Conservation (phyloP, 2,329 filamentous ascomycete species). For the Aspergillus luchuensis region DNA sequence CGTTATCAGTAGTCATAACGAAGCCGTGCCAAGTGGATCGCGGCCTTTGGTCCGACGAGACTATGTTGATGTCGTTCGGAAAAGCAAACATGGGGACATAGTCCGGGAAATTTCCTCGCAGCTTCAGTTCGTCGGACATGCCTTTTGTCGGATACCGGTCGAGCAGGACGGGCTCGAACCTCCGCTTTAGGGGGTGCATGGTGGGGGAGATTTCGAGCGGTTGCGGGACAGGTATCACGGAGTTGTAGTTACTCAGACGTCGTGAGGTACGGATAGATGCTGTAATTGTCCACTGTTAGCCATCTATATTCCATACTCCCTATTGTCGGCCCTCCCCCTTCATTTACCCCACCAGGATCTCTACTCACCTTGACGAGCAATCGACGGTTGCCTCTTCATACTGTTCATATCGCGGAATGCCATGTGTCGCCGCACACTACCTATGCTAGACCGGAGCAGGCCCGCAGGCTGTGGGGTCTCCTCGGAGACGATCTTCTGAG, state of each 20-base stretch:
- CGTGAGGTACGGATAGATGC: constrained; percentile 78
- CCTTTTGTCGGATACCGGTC: constrained; percentile 89
- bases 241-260: constrained; percentile 95
- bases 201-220: constrained; percentile 85
- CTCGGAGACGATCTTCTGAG: constrained; percentile 78
- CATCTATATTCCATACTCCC: background rate
- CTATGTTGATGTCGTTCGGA: constrained; percentile 95
- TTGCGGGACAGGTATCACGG: constrained; percentile 90
- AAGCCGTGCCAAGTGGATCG: constrained; percentile 99
- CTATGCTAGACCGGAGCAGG: constrained; percentile 63
- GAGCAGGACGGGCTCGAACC: constrained; percentile 93
- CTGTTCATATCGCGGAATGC: constrained; percentile 96
- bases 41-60: constrained; percentile 90
- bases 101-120: constrained; percentile 86
- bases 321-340: background rate
- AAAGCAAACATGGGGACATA: constrained; percentile 99
- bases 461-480: constrained; percentile 57
- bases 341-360: background rate
- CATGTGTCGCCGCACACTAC: constrained; percentile 88
- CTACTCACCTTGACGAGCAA: constrained; percentile 71
- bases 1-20: constrained; percentile 93
- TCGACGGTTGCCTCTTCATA: constrained; percentile 79
- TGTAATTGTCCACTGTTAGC: constrained; percentile 35
- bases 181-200: constrained; percentile 92
- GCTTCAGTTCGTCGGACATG: constrained; percentile 75